Base-by-base conservation (phyloP, 208 protist species). In the Angomonas deanei region DNA sequence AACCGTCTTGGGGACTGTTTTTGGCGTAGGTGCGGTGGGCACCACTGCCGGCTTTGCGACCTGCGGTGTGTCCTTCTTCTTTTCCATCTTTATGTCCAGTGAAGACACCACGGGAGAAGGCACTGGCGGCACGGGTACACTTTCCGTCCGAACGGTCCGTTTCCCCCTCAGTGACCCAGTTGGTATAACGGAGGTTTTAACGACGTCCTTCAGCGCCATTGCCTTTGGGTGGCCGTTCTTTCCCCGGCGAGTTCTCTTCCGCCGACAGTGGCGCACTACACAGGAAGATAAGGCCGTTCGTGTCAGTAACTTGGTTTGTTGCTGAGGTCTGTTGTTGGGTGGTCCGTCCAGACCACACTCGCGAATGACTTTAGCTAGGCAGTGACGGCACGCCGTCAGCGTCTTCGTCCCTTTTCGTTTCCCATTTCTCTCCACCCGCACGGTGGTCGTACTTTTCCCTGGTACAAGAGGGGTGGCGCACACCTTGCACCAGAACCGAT, bases 401-500 rank as follows among this genome's bases (percentile, higher is more conserved):
- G n/a, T n/a, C n/a, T n/a, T n/a, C n/a, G n/a, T n/a, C n/a, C n/a
- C n/a, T n/a, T n/a, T n/a, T n/a, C n/a, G 3, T 1, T 30, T 23
- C 3, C 11, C 33, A 5, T 21, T 24, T 30, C 15, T 48, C 36
- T 19, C 31, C 2, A 32, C 21, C 8, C n/a, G 3, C 10, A 56
- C 10, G 3, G 27, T 27, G 3, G 15, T 3, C 4, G 27, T 34
- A 15, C 19, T 34, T 11, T 17, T 13, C 3, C 10, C 26, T 10
- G 54, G n/a, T 10, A 59, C 4, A n/a, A 11, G 54, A 8, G 27
- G 54, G 17, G 86, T 49, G 24, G 82, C 84, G 48, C 87, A 94
- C 1, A 70, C 74, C 5, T 59, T 46, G 59, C 87, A 94, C 82
- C 84, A 94, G 19, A 53, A 50, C 4, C 73, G 79, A 5, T 57